Percentiles rank a stretch among this genome's conserved stretches.
phyloP scores from a whole-genome alignment of 2,329 filamentous ascomycete genomes.

The Aspergillus candidus region DNA sequence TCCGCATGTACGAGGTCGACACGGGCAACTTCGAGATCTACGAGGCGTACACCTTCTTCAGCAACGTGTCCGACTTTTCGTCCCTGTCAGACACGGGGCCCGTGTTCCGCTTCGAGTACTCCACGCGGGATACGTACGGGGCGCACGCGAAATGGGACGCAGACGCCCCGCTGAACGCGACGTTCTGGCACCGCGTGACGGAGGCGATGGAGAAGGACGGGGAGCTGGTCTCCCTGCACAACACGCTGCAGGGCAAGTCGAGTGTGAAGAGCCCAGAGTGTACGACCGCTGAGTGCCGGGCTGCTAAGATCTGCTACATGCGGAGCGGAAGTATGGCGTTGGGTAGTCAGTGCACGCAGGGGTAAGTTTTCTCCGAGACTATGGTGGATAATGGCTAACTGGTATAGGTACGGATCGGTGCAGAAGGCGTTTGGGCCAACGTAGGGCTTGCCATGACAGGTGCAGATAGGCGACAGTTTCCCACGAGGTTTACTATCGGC shows the following conservation, averaged over 20 bases:
- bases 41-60: slow-evolving; percentile 49
- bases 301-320: slow-evolving; percentile 56
- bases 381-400: neutral
- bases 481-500: no score
- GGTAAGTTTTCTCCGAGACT: slow-evolving; percentile 26
- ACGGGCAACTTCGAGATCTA: slow-evolving; percentile 50
- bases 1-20: slow-evolving; percentile 51
- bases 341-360: slow-evolving; percentile 48
- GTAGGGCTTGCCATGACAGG: neutral
- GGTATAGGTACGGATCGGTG: slow-evolving; percentile 33
- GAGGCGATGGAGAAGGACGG: slow-evolving; percentile 51
- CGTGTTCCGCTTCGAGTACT: slow-evolving; percentile 47
- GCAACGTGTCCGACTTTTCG: slow-evolving; percentile 45
- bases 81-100: slow-evolving; percentile 40
- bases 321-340: slow-evolving; percentile 50
- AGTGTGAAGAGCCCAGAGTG: slow-evolving; percentile 49
- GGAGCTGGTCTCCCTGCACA: slow-evolving; percentile 46
- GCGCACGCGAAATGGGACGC: slow-evolving; percentile 40
- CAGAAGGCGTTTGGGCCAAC: slow-evolving; percentile 30
- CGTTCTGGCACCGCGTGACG: slow-evolving; percentile 55
- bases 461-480: no score
- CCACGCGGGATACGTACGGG: slow-evolving; percentile 47
- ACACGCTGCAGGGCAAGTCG: slow-evolving; percentile 48
- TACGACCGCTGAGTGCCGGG: slow-evolving; percentile 45
- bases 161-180: slow-evolving; percentile 50